Evolutionary conservation across 306 rosid genomes (phyloP).

Genomic region (Fragaria vesca): DNA sequence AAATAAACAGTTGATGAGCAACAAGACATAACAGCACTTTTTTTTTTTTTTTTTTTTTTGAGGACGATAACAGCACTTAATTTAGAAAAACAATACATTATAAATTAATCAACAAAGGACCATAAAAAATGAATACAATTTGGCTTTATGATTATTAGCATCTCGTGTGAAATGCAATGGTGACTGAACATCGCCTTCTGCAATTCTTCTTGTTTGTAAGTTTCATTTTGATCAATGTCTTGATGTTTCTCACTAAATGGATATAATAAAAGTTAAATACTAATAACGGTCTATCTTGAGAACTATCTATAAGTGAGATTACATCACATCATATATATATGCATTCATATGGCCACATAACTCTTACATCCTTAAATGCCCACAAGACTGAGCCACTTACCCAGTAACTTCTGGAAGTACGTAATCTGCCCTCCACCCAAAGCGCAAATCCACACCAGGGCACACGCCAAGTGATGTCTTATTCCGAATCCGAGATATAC

Average conservation of each 20-base stretch:
- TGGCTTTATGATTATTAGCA: not conserved
- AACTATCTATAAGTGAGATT: not conserved
- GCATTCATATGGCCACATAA: not conserved
- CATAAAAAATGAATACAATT: not conserved
- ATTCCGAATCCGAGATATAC: slow-evolving; percentile 75
- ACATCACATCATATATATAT: not conserved
- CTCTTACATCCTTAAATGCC: slow-evolving; percentile 13
- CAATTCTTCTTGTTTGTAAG: not conserved
- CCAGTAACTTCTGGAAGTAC: slow-evolving; percentile 91
- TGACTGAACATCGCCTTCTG: not conserved
- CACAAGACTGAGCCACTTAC: slow-evolving; percentile 44
- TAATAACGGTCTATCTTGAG: slow-evolving; percentile 10
- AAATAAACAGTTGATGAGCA: slow-evolving; percentile 10
- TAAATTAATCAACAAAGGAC: not conserved
- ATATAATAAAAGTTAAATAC: not conserved
- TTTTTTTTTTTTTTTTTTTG: too few species aligned
- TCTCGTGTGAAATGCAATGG: not conserved
- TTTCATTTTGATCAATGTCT: not conserved
- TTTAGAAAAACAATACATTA: not conserved
- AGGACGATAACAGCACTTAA: not conserved
- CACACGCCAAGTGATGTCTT: slow-evolving; percentile 73
- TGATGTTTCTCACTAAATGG: not conserved
- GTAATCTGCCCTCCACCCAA: slow-evolving; percentile 95
- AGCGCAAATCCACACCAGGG: slow-evolving; percentile 83
- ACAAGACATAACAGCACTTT: not conserved